Percentiles rank a stretch among this genome's conserved stretches.
These are phyloP conservation scores for Geranomyces michiganensis DNA, from an alignment of 192 early-diverging fungal genomes.

Conservation along the genomic window DNA sequence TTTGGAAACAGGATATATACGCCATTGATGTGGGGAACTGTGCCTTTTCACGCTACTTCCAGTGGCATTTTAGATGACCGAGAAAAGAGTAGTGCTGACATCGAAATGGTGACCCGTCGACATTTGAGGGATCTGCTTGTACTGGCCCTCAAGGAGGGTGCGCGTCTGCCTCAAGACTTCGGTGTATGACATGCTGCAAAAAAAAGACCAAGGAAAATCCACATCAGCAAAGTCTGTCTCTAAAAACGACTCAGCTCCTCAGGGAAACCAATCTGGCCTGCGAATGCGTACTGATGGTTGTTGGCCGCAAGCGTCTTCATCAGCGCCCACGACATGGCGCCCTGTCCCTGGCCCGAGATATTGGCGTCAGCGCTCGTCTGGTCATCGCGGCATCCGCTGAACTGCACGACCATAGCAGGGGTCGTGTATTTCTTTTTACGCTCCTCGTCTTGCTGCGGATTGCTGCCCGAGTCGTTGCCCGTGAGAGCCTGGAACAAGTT, in stretches of 20 bases:
- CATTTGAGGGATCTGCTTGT: slow-evolving; percentile 54
- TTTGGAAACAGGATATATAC: too few species aligned
- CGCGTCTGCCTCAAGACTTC: slow-evolving; percentile 51
- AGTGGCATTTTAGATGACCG: slow-evolving; percentile 35
- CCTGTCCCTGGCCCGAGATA: slow-evolving; percentile 62
- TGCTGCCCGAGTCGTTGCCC: neutral
- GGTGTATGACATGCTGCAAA: slow-evolving; percentile 40
- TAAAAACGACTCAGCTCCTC: too few species aligned
- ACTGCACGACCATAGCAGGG: slow-evolving; percentile 58
- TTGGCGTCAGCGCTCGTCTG: slow-evolving; percentile 76
- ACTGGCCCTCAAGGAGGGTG: slow-evolving; percentile 43
- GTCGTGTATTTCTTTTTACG: slow-evolving; percentile 30
- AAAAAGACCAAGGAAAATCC: too few species aligned
- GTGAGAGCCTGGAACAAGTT: slow-evolving; percentile 24
- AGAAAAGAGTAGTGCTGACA: slow-evolving; percentile 37
- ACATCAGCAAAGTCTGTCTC: too few species aligned
- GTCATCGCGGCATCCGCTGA: slow-evolving; percentile 73
- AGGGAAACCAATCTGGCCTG: too few species aligned
- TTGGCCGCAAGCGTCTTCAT: slow-evolving; percentile 46
- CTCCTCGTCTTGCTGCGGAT: slow-evolving; percentile 25
- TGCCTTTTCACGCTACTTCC: too few species aligned
- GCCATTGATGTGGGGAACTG: too few species aligned
- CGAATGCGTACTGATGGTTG: slow-evolving; percentile 5
- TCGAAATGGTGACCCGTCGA: slow-evolving; percentile 48
- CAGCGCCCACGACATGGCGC: slow-evolving; percentile 71